Evolutionary conservation across 768 basidiomycete species (phyloP).

Genomic region (Panellus pusillus): DNA sequence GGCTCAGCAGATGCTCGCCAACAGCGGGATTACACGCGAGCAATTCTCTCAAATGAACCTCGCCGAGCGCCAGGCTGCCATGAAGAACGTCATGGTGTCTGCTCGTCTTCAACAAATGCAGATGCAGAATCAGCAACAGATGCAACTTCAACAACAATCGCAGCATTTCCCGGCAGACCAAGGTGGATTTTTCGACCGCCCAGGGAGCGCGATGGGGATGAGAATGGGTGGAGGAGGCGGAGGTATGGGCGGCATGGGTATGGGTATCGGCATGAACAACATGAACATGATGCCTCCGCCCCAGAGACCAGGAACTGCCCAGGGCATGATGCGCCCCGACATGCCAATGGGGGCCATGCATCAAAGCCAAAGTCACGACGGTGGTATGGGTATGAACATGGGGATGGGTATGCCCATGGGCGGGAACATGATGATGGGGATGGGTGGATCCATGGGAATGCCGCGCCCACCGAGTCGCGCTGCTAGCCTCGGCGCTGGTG

Average conservation of each 20-base stretch:
- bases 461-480: constrained; percentile 14
- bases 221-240: constrained; percentile 6
- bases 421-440: constrained; percentile 10
- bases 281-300: constrained; percentile 1
- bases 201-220: not conserved
- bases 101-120: not conserved
- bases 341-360: constrained; percentile 8
- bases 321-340: constrained; percentile 14
- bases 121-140: constrained; percentile 6
- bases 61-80: not conserved
- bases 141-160: not conserved
- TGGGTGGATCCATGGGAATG: constrained; percentile 10
- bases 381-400: constrained; percentile 8
- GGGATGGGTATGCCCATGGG: not conserved
- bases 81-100: not conserved
- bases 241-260: not conserved
- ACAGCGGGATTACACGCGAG: not conserved
- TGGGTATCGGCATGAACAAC: constrained; percentile 6
- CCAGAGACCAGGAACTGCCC: constrained; percentile 12
- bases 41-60: not conserved
- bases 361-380: not conserved
- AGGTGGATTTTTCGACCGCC: not conserved
- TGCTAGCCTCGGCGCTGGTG: constrained; percentile 7
- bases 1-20: not conserved
- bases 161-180: not conserved